Evolutionary conservation across 148 eudicot genomes (phyloP), one percentile per base, ranked within the genome.

Genomic region (Linanthus parryae): DNA sequence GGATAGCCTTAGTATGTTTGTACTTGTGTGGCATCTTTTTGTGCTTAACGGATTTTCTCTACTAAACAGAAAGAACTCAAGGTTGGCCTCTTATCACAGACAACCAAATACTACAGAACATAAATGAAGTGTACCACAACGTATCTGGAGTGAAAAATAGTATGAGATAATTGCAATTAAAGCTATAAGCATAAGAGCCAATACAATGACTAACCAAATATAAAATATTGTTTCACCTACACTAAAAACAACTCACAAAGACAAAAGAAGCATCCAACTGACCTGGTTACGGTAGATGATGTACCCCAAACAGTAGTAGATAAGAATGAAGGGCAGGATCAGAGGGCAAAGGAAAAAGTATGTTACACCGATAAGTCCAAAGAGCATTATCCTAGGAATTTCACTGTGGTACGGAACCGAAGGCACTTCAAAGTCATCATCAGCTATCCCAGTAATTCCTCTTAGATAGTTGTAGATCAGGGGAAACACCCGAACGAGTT

Each of bases 281-380:
- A 88, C 94, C 94, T 88, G 94, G 61, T 84, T 84, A 34, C 89
- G 85, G 64, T 70, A 84, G 57, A 88, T 56, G 52, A 88, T 70
- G 66, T 79, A 88, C 43, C 76, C 97, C 62, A 88, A 58, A 63
- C 86, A 74, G 63, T 66, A 88, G 87, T 81, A 88, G 38, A 81
- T 70, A 62, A 88, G 49, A 60, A 88, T 58, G 57, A 88, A 88
- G n/a, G 94, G 97, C 68, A 88, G 55, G 35, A 88, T 88, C 14
- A 84, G 68, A 19, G 97, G 97, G 7, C 94, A 77, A 13, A 84
- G 86, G 63, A 84, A 69, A 71, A 84, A 84, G 71, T 79, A 88
- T n/a, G 97, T 82, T 31, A 84, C 71, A 48, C 97, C 97, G 71
- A 84, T 80, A 64, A 88, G 94, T 27, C 76, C 74, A 56, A 88